Evolutionary conservation across 208 protist genomes (phyloP).

Genomic region (Acanthamoeba royreba): DNA sequence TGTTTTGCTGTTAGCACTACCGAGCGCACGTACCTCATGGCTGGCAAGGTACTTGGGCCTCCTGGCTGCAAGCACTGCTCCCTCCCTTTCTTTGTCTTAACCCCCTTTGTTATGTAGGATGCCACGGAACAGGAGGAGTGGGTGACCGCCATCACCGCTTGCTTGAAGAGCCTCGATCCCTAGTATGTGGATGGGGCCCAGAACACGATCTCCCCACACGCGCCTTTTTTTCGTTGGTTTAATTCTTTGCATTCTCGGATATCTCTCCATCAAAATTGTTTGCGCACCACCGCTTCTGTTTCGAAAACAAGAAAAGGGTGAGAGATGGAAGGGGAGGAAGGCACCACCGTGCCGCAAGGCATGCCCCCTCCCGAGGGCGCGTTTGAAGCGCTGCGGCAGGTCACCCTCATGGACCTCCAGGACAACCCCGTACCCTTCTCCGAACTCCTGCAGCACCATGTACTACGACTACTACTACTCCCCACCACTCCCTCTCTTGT

Average conservation of each 20-base stretch:
- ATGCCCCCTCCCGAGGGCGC: not conserved
- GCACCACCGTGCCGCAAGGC: not conserved
- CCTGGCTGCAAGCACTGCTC: not conserved
- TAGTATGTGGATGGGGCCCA: too few relatives aligned
- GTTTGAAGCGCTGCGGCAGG: not conserved
- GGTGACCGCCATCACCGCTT: slow-evolving; percentile 1
- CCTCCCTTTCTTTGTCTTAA: not conserved
- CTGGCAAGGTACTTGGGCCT: not conserved
- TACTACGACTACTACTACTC: not conserved
- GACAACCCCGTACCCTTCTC: not conserved
- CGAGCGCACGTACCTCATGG: slow-evolving; percentile 45
- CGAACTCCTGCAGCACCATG: too few relatives aligned
- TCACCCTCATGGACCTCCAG: not conserved
- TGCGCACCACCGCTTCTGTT: too few relatives aligned
- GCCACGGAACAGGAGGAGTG: slow-evolving; percentile 34
- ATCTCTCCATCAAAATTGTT: too few relatives aligned
- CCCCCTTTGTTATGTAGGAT: not conserved
- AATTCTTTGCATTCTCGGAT: too few relatives aligned
- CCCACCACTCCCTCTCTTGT: not conserved
- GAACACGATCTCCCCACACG: too few relatives aligned
- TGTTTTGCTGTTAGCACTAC: slow-evolving; percentile 14
- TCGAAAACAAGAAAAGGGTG: too few relatives aligned
- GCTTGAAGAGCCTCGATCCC: not conserved
- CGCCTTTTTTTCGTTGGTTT: too few relatives aligned
- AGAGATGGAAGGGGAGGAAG: not conserved